phyloP scores from a whole-genome alignment of 371 early-diverging fungal genomes.

The Fennellomyces sp. region DNA sequence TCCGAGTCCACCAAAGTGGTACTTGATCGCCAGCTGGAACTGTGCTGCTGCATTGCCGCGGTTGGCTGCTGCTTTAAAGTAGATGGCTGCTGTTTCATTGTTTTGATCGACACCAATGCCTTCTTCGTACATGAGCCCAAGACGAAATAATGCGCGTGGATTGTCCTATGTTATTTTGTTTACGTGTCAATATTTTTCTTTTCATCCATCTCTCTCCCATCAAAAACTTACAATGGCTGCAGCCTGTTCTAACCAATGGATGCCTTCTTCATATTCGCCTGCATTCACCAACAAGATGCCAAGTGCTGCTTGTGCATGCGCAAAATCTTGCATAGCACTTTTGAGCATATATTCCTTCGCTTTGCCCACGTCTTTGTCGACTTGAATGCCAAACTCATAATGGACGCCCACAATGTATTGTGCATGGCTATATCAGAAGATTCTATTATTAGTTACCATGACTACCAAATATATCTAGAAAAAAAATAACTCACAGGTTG shows the following conservation, averaged over 20 bases:
- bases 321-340: constrained; percentile 47
- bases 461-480: background rate
- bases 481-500: constrained; percentile 25
- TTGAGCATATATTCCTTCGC: constrained; percentile 29
- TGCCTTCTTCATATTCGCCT: constrained; percentile 26
- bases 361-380: constrained; percentile 16
- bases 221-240: constrained; percentile 31
- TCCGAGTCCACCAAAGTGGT: constrained; percentile 34
- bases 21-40: constrained; percentile 40
- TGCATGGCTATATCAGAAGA: constrained; percentile 30
- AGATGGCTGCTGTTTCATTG: constrained; percentile 1
- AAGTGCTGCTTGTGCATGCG: constrained; percentile 43
- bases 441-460: too few relatives aligned
- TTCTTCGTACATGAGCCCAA: constrained; percentile 44
- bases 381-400: constrained; percentile 21
- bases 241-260: constrained; percentile 42
- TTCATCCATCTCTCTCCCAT: background rate
- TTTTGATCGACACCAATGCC: constrained; percentile 32
- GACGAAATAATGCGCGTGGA: constrained; percentile 36
- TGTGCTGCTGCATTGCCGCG: constrained; percentile 28
- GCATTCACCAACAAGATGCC: constrained; percentile 32
- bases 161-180: constrained; percentile 26
- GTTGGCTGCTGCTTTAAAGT: constrained; percentile 37
- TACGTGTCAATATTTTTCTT: background rate
- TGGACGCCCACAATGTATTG: constrained; percentile 27